Evolutionary conservation across 1,284 basidiomycete species (phyloP).

Genomic region (Moesziomyces antarcticus): DNA sequence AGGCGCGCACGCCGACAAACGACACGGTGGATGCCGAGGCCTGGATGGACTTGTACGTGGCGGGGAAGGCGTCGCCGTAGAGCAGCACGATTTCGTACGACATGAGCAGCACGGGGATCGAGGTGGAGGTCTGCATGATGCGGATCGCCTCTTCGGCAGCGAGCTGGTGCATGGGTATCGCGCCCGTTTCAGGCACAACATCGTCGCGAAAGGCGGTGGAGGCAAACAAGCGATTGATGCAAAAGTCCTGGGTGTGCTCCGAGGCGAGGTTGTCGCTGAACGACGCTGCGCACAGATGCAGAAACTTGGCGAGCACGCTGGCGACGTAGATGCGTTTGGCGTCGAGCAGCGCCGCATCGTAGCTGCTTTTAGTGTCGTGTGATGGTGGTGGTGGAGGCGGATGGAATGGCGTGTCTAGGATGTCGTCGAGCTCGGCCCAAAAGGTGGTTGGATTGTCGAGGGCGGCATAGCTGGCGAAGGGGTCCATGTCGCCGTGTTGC

Average conservation of each 20-base stretch:
- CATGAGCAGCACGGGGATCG: constrained; percentile 85
- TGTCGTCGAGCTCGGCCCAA: constrained; percentile 60
- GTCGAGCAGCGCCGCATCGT: constrained; percentile 6
- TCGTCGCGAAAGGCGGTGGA: constrained; percentile 41
- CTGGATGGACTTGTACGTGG: constrained; percentile 47
- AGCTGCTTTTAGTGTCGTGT: neutral
- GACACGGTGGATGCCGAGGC: constrained; percentile 29
- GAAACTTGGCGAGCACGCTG: constrained; percentile 42
- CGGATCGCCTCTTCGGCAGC: constrained; percentile 44
- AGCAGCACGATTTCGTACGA: constrained; percentile 80
- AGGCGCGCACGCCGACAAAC: constrained; percentile 39
- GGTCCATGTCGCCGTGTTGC: constrained; percentile 36
- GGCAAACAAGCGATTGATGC: constrained; percentile 49
- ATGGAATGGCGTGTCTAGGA: constrained; percentile 45
- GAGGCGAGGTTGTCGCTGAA: constrained; percentile 46
- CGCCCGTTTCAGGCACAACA: neutral
- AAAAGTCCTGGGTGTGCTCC: constrained; percentile 50
- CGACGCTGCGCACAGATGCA: constrained; percentile 54
- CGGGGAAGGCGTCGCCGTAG: constrained; percentile 72
- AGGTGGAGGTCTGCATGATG: constrained; percentile 71
- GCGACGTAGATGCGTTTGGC: constrained; percentile 40
- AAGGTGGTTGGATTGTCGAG: constrained; percentile 52
- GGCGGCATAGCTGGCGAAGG: constrained; percentile 50
- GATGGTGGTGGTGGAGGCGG: constrained; percentile 8
- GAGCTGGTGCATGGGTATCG: constrained; percentile 41